Base-by-base conservation (phyloP, 352 stramenopile genomes). In the Phytophthora cactorum region DNA sequence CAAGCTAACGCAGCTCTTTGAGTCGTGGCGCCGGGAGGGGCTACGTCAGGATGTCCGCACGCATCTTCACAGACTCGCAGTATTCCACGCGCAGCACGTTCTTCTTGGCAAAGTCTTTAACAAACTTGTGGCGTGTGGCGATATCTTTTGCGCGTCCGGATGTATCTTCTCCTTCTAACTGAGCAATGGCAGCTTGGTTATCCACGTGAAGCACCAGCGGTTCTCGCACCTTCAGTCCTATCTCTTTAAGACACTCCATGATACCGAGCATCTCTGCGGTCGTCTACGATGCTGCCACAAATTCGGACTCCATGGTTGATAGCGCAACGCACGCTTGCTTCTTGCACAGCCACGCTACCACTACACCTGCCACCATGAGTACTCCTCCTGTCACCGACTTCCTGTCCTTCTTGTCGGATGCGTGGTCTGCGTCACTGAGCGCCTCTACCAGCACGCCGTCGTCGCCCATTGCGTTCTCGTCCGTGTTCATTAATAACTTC, bases 401-500 rank as follows among this genome's bases (percentile, higher is more conserved):
- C 15, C 44, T 1, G 11, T 28, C 44, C n/a, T 1, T 36, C 1
- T n/a, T 52, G 7, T 52, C 46, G 10, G 7, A n/a, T 11, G 46
- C 46, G 27, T 36, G 32, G 27, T 38, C 46, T 5, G 46, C 46
- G 12, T 52, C 46, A 10, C 46, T 52, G 46, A 52, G 22, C 7
- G 5, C 46, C 27, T 36, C 46, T 8, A 38, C 44, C 12, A 34
- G 4, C 46, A 52, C 2, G 27, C 22, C 46, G 28, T 34, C 46
- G 5, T 46, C 41, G 11, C n/a, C n/a, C 41, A 17, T 17, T 11
- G n/a, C 8, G 41, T 46, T 6, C n/a, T 46, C 8, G 4, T 17
- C 22, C 22, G 22, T 22, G 22, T 17, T 5, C 62, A 77, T 76
- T 0, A 3, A 8, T 1, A 74, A 52, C 52, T 68, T 60, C 12